A percentile compares a stretch with the other conserved stretches of the same genome.
Evolutionary conservation across 495 filamentous ascomycete species (phyloP).

Genomic region (Penicillium longicatenatum): DNA sequence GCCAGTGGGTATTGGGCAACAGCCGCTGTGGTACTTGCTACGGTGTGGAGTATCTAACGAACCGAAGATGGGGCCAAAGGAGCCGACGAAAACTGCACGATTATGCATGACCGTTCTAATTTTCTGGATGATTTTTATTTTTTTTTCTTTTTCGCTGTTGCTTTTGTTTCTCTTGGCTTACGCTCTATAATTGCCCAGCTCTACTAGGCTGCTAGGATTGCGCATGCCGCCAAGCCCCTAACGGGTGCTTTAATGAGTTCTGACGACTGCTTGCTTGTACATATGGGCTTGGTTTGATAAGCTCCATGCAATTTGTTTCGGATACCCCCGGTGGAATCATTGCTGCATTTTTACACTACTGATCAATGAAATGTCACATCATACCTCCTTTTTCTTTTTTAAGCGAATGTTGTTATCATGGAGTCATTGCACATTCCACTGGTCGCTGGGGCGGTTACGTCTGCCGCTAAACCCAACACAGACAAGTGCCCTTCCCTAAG

Average conservation of each 20-base stretch:
- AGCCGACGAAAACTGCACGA: background rate
- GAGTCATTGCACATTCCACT: conserved; percentile 14
- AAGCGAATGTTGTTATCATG: background rate
- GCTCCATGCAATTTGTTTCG: background rate
- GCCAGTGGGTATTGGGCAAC: conserved; percentile 64
- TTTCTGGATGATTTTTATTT: too few species aligned
- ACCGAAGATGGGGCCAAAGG: background rate
- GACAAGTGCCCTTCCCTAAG: conserved; percentile 18
- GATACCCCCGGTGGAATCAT: background rate
- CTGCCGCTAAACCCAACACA: conserved; percentile 12
- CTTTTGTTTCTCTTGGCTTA: background rate
- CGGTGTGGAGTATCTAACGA: conserved; percentile 39
- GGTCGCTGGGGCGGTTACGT: conserved; percentile 19
- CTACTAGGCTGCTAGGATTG: background rate
- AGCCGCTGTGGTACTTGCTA: conserved; percentile 52
- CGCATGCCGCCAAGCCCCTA: background rate
- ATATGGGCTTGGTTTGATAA: background rate
- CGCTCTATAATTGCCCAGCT: background rate
- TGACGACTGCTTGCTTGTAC: background rate
- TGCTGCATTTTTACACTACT: background rate
- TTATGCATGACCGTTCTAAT: background rate
- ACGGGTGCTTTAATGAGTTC: background rate
- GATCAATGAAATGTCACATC: background rate
- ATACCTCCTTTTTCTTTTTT: background rate
- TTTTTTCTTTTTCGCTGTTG: background rate